Percentiles rank a stretch among this genome's conserved stretches.
These are phyloP conservation scores for Leccinum laetum DNA, from an alignment of 1,284 basidiomycete species.

Conservation along the genomic window DNA sequence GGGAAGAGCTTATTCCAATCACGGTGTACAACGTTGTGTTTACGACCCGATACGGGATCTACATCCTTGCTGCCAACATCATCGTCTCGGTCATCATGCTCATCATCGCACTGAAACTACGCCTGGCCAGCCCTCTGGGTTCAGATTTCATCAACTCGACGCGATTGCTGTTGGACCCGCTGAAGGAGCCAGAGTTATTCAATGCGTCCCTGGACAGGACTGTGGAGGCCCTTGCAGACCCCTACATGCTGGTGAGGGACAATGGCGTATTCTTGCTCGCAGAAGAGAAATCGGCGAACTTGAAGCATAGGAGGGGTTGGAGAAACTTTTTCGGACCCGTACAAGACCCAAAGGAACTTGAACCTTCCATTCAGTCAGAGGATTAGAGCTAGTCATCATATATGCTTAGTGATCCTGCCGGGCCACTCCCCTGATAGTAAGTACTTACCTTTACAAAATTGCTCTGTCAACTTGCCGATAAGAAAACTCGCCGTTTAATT, in stretches of 20 bases:
- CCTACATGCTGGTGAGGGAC: neutral
- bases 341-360: neutral
- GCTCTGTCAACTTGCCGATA: too few relatives aligned
- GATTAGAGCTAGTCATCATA: neutral
- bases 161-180: neutral
- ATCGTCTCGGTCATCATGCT: neutral
- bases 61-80: neutral
- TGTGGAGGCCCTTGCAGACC: neutral
- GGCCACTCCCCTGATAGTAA: too few relatives aligned
- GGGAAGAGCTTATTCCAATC: neutral
- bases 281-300: neutral
- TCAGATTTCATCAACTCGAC: neutral
- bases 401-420: too few relatives aligned
- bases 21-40: neutral
- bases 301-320: neutral
- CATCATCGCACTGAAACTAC: neutral
- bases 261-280: neutral
- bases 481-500: too few relatives aligned
- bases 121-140: neutral
- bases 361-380: neutral
- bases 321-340: neutral
- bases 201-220: neutral
- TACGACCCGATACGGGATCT: neutral
- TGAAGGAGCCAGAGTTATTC: neutral
- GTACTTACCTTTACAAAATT: too few relatives aligned